Base-by-base conservation (phyloP, 768 basidiomycete genomes). In the Pleurotus djamor region DNA sequence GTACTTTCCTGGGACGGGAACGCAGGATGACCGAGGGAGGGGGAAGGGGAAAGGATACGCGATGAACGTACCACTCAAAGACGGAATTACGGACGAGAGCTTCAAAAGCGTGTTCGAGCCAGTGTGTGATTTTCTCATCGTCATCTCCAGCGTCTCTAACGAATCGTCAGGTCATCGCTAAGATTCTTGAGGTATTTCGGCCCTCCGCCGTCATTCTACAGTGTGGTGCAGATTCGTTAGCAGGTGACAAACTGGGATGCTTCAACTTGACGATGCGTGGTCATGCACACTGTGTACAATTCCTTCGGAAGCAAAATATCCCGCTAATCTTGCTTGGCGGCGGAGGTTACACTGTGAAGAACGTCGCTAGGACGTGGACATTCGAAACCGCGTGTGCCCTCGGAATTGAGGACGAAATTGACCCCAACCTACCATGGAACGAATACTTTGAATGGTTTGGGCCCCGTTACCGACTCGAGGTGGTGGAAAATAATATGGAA, bases 361-460 rank as follows among this genome's bases (percentile, higher is more conserved):
- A 96, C 63, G 96, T 98, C 60, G 95, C 94, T 63, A 84, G 97
- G 45, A 89, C 92, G 10, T 99, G 97, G 97, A 96, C 97, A 17
- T 99, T 86, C 67, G 97, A 99, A 75, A 99, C 97, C 1, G 96
- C 94, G 0, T 91, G 96, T 66, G 92, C 94, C 17, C 82, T 95
- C n/a, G 96, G 93, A 1, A 82, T 91, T 48, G 89, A 95, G 67
- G 77, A 91, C 44, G 82, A 82, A 10, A 87, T 92, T 57, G 88
- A 93, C 68, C 80, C 82, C 16, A 89, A 91, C 64, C 73, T 94
- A 59, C 92, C 91, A 1, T 94, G 87, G 85, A 92, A 88, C 71
- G 84, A 88, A 64, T 96, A 94, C 71, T 92, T 98, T 69, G 96
- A 98, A 71, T 99, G 95, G 88, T 98, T 96, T 70, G 97, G 96